Evolutionary conservation across 176 grass and related monocot species (phyloP).

Genomic region (Oryza glaberrima): DNA sequence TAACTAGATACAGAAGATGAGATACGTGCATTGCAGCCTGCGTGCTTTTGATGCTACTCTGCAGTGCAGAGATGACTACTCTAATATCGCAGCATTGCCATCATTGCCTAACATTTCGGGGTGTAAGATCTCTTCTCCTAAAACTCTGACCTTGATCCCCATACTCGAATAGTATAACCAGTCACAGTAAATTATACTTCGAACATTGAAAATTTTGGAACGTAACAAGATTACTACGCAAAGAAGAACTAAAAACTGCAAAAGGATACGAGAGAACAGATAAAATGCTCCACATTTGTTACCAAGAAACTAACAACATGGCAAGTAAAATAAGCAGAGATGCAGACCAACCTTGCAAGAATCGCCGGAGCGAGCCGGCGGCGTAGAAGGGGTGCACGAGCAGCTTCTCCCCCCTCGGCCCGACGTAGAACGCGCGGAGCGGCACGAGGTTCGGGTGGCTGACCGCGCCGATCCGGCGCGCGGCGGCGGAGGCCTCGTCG

Average conservation of each 20-base stretch:
- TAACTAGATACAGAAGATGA: too few species aligned
- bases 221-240: not conserved
- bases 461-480: slow-evolving; percentile 55
- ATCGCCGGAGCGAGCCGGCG: slow-evolving; percentile 75
- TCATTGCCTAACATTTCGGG: too few species aligned
- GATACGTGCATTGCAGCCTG: too few species aligned
- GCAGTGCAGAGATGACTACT: too few species aligned
- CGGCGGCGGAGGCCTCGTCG: slow-evolving; percentile 65
- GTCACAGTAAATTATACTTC: not conserved
- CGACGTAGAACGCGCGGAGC: slow-evolving; percentile 76
- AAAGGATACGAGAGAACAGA: not conserved
- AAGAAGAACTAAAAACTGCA: not conserved
- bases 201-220: not conserved
- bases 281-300: not conserved
- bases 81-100: too few species aligned
- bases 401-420: slow-evolving; percentile 90
- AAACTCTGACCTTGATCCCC: slow-evolving; percentile 1
- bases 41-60: too few species aligned
- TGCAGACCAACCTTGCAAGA: slow-evolving; percentile 62
- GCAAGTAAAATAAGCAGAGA: not conserved
- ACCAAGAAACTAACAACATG: not conserved
- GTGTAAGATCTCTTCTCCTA: slow-evolving; percentile 7
- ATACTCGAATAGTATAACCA: not conserved
- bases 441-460: slow-evolving; percentile 86
- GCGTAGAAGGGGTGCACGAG: slow-evolving; percentile 89